Evolutionary conservation across 2,329 filamentous ascomycete genomes (phyloP).

Genomic region (Aspergillus piperis): DNA sequence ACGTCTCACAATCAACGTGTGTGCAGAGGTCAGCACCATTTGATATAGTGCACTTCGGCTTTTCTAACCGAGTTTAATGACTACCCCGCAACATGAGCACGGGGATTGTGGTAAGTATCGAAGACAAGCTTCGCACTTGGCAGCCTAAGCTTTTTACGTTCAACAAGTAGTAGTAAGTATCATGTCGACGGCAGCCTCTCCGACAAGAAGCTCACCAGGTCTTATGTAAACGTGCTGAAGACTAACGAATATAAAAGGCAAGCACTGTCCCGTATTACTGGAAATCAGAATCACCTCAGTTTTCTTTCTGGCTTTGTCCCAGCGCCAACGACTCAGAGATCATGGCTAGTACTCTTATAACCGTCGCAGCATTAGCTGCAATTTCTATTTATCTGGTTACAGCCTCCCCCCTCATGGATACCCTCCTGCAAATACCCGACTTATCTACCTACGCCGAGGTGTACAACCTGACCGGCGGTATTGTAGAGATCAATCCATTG

Average conservation of each 20-base stretch:
- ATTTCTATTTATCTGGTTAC: not conserved
- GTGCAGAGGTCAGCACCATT: not conserved
- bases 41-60: not conserved
- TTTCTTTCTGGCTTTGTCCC: not conserved
- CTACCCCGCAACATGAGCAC: not conserved
- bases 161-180: not conserved
- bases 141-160: not conserved
- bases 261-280: too few species aligned
- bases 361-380: not conserved
- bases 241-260: too few species aligned
- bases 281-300: too few species aligned
- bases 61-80: not conserved
- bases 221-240: too few species aligned
- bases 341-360: not conserved
- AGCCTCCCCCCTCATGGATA: not conserved
- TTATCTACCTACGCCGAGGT: not conserved
- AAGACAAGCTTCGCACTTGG: not conserved
- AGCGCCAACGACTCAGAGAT: not conserved
- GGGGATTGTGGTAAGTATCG: not conserved
- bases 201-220: too few species aligned
- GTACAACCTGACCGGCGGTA: not conserved
- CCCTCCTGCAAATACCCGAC: not conserved
- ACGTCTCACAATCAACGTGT: not conserved
- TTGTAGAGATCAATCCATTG: not conserved
- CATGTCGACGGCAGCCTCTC: too few species aligned